Evolutionary conservation across 345 rosid species (phyloP).

Genomic region (Populus alba): DNA sequence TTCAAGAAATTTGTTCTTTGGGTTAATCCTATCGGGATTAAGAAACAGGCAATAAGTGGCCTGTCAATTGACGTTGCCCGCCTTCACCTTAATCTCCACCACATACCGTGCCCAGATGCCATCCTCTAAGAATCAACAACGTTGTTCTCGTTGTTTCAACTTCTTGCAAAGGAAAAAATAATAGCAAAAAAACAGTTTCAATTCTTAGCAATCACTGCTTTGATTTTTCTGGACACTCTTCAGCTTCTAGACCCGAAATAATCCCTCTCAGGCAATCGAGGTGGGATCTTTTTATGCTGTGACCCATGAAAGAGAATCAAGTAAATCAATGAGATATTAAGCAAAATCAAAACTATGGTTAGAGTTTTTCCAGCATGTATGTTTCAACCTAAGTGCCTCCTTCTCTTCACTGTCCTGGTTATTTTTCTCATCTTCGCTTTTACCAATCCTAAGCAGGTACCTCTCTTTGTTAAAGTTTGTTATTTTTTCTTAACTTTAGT

Average conservation of each 20-base stretch:
- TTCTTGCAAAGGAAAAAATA: neutral
- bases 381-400: slow-evolving; percentile 58
- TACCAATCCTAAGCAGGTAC: slow-evolving; percentile 42
- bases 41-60: neutral
- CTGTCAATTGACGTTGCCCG: neutral
- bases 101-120: neutral
- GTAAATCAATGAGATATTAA: slow-evolving; percentile 1
- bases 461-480: neutral
- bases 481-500: neutral
- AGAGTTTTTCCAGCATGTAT: slow-evolving; percentile 57
- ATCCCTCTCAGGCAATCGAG: neutral
- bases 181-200: neutral
- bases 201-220: neutral
- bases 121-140: neutral
- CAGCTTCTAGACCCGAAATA: neutral
- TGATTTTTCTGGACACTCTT: neutral
- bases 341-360: slow-evolving; percentile 36
- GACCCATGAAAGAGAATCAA: neutral
- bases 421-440: slow-evolving; percentile 56
- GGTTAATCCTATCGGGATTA: neutral
- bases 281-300: neutral
- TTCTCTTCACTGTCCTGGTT: slow-evolving; percentile 42
- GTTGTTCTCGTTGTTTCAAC: neutral
- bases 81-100: neutral
- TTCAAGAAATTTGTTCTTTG: neutral